Base-by-base conservation (phyloP, 371 early-diverging fungal species). In the Blakeslea trispora region DNA sequence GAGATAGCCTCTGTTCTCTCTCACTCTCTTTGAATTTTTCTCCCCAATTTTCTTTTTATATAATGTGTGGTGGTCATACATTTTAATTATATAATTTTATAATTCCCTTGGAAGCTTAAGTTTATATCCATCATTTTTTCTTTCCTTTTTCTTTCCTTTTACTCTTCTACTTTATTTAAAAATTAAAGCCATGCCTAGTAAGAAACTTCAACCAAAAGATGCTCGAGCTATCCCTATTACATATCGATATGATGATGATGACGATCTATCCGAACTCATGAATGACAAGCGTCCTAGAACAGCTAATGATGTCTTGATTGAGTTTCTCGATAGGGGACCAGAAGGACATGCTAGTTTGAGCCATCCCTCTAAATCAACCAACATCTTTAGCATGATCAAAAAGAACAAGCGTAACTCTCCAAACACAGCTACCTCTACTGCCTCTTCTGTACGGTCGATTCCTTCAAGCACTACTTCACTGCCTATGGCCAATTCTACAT, bases 301-400 rank as follows among this genome's bases (percentile, higher is more conserved):
- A 9, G 70, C 67, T 1, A 77, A 75, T 3, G 73, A 74, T 59
- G 75, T 71, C 18, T 39, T 77, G 10, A 75, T 74, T 5, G 78
- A 77, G 19, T 77, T 77, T 47, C 59, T 77, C 21, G 74, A 74
- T 2, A 77, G 72, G 17, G 71, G 78, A 34, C 78, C 78, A 37
- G 78, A 77, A n/a, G 59, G 78, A 77, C 44, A 72, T 77, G 41
- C 78, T n/a, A n/a, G n/a, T n/a, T n/a, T n/a, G n/a, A n/a, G 70
- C 44, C 59, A 65, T 22, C 44, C 23, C 21, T 23, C 42, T 0
- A 45, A 5, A 1, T 19, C 43, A 10, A 42, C 54, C 24, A 69
- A 58, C 18, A 41, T 68, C 23, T 74, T 74, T 45, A 66, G 66
- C 28, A 63, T 68, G 35, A 70, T 72, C 18, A 53, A 68, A 40